A percentile compares a stretch with the other conserved stretches of the same genome.
phyloP scores from a whole-genome alignment of 2,329 filamentous ascomycete genomes.

The Fusarium clavum region DNA sequence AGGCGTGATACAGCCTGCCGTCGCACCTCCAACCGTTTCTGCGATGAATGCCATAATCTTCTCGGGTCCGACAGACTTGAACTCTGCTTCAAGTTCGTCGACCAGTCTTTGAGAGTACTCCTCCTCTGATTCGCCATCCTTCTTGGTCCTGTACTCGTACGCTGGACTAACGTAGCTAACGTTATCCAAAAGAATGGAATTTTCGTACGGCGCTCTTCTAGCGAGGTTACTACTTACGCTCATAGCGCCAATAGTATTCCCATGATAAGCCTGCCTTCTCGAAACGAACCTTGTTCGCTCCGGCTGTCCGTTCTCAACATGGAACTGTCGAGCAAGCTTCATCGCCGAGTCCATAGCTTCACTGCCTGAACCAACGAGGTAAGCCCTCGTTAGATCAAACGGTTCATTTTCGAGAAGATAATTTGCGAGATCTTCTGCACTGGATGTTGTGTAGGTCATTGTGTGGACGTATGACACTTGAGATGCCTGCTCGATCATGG shows the following conservation, averaged over 20 bases:
- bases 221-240: constrained; percentile 71
- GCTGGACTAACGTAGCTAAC: constrained; percentile 74
- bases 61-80: constrained; percentile 70
- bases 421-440: constrained; percentile 54
- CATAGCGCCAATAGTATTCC: constrained; percentile 70
- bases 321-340: constrained; percentile 63
- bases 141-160: constrained; percentile 70
- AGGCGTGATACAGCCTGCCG: constrained; percentile 74
- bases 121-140: constrained; percentile 62
- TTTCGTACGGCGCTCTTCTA: constrained; percentile 70
- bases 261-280: constrained; percentile 59
- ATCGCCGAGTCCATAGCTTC: constrained; percentile 61
- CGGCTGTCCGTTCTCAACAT: constrained; percentile 54
- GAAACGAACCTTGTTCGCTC: constrained; percentile 56
- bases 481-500: constrained; percentile 69
- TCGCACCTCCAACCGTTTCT: constrained; percentile 78
- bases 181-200: constrained; percentile 50
- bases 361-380: constrained; percentile 50
- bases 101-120: constrained; percentile 71
- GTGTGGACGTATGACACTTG: constrained; percentile 61
- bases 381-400: constrained; percentile 53
- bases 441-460: constrained; percentile 60
- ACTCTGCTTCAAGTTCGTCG: constrained; percentile 74
- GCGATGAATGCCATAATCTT: constrained; percentile 78
- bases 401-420: constrained; percentile 55